These are phyloP conservation scores for Paraglomus brasilianum DNA, from an alignment of 192 early-diverging fungal genomes.

Conservation along the genomic window DNA sequence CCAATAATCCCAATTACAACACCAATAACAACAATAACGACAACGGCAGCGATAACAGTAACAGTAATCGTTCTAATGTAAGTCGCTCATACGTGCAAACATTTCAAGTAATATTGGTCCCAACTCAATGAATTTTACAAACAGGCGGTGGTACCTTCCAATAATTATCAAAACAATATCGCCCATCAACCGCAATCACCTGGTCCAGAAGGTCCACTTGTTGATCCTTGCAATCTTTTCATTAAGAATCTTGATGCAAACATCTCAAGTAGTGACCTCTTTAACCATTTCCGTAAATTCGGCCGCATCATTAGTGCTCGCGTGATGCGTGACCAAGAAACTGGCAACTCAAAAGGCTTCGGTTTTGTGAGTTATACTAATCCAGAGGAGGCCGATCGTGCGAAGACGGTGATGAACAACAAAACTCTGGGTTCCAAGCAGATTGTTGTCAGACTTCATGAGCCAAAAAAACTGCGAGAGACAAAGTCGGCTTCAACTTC, in stretches of 20 bases:
- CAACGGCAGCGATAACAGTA: background rate
- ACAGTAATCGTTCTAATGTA: conserved; percentile 3
- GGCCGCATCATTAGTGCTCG: conserved; percentile 90
- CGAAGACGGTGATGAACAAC: conserved; percentile 88
- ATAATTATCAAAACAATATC: conserved; percentile 2
- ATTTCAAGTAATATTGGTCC: conserved; percentile 1
- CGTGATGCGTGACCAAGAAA: conserved; percentile 72
- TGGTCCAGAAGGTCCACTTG: conserved; percentile 30
- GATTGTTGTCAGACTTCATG: conserved; percentile 88
- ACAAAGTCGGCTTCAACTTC: conserved; percentile 21
- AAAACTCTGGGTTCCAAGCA: conserved; percentile 78
- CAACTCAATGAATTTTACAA: background rate
- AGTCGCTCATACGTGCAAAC: conserved; percentile 5
- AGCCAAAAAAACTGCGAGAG: conserved; percentile 83
- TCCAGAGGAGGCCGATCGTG: conserved; percentile 88
- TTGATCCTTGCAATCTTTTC: conserved; percentile 79
- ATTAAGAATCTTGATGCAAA: conserved; percentile 94
- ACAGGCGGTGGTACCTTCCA: background rate
- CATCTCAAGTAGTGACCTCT: conserved; percentile 91
- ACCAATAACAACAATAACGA: background rate
- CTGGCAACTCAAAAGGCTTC: conserved; percentile 79
- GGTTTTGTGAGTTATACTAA: conserved; percentile 93
- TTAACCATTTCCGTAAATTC: conserved; percentile 86
- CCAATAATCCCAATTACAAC: background rate
- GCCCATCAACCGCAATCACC: conserved; percentile 12